Conservation (phyloP, 371 early-diverging fungal genomes). For the Mucor irregularis region DNA sequence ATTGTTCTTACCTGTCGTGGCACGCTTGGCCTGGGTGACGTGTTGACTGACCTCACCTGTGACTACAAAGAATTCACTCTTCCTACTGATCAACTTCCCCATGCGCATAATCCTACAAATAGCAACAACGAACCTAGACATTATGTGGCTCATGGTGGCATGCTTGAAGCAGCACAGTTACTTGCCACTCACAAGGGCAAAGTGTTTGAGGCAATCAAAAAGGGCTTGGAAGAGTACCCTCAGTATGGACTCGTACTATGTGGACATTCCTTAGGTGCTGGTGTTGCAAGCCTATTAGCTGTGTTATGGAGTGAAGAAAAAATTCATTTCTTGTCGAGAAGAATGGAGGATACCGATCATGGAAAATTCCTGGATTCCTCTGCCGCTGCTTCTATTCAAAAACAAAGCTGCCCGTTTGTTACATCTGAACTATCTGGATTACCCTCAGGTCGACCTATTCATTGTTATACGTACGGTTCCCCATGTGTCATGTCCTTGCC, state of each 20-base stretch:
- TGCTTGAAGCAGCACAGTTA: conserved; percentile 73
- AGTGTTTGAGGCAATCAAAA: conserved; percentile 64
- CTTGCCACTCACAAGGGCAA: conserved; percentile 65
- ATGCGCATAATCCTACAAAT: conserved; percentile 4
- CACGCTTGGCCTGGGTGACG: conserved; percentile 85
- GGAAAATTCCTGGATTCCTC: conserved; percentile 27
- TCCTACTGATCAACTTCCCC: conserved; percentile 23
- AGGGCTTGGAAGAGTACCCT: conserved; percentile 65
- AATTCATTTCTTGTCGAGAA: conserved; percentile 32
- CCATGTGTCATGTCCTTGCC: conserved; percentile 73
- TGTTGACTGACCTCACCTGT: conserved; percentile 86
- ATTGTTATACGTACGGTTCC: conserved; percentile 76
- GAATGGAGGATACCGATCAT: conserved; percentile 12
- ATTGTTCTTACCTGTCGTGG: conserved; percentile 90
- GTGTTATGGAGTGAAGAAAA: conserved; percentile 69
- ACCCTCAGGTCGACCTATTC: conserved; percentile 72
- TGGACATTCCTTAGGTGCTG: conserved; percentile 84
- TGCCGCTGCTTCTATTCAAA: conserved; percentile 10
- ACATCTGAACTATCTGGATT: conserved; percentile 65
- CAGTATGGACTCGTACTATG: conserved; percentile 77
- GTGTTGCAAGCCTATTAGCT: conserved; percentile 70
- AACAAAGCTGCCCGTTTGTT: conserved; percentile 52
- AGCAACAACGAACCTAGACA: conserved; percentile 13
- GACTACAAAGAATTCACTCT: conserved; percentile 70
- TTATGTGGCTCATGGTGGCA: conserved; percentile 74